Evolutionary conservation across 2,329 filamentous ascomycete genomes (phyloP).

Genomic region (Botrytis aclada): DNA sequence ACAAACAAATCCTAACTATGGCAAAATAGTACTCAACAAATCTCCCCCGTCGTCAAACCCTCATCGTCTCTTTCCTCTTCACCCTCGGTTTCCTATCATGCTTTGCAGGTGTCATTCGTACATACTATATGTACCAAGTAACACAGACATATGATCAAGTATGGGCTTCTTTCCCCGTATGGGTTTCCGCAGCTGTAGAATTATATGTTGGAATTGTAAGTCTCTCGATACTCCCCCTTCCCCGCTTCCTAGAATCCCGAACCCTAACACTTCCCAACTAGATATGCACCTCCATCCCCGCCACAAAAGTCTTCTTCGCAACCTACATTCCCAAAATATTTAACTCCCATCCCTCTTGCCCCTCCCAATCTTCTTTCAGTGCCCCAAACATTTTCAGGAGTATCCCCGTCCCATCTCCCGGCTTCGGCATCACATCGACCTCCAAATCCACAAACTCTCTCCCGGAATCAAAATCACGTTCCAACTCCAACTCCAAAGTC

Average conservation of each 20-base stretch:
- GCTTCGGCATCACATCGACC: not conserved
- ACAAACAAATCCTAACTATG: not conserved
- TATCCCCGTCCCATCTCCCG: not conserved
- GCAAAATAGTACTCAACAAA: slow-evolving; percentile 44
- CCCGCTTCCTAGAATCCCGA: too few species aligned
- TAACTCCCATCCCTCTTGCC: not conserved
- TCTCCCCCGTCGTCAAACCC: slow-evolving; percentile 47
- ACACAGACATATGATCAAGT: slow-evolving; percentile 38
- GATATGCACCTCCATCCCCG: slow-evolving; percentile 45
- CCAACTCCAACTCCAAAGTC: not conserved
- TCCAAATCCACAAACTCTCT: not conserved
- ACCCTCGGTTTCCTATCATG: slow-evolving; percentile 49
- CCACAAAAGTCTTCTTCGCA: slow-evolving; percentile 44
- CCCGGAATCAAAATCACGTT: not conserved
- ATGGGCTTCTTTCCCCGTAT: slow-evolving; percentile 41
- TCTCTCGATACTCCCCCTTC: not conserved
- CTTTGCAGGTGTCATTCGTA: slow-evolving; percentile 41
- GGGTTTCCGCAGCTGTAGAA: slow-evolving; percentile 42
- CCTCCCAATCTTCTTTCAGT: not conserved
- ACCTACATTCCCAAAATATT: slow-evolving; percentile 37
- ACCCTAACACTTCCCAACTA: slow-evolving; percentile 20
- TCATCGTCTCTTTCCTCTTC: slow-evolving; percentile 48
- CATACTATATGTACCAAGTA: slow-evolving; percentile 39
- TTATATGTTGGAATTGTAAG: slow-evolving; percentile 42
- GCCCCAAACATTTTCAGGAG: not conserved